Evolutionary conservation across 2,329 filamentous ascomycete species (phyloP), one percentile per base, ranked within the genome.

Genomic region (Aspergillus jensenii): DNA sequence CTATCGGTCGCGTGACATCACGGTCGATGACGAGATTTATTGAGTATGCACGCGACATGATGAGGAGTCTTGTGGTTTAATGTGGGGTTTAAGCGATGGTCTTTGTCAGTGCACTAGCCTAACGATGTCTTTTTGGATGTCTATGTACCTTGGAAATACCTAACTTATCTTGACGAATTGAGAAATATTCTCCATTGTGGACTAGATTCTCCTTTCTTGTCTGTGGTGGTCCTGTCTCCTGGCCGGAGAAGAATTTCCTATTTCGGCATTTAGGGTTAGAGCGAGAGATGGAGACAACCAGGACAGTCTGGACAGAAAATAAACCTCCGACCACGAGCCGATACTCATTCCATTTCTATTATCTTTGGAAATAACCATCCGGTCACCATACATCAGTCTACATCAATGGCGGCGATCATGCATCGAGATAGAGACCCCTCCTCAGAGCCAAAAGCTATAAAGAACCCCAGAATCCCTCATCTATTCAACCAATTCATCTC

Each of bases 1-100:
- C 76, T 2, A 60, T 79, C 4, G 78, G 78, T 0, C 59, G 55
- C 9, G 68, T 80, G 2, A 63, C 61, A 4, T 15, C 52, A 1
- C 17, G 50, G 4, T 71, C 73, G 6, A 65, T 74, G 54, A 17
- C 52, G 3, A 61, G 41, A 25, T 68, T 73, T 37, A 15, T 33
- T 3, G 41, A 33, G 1, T 69, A 70, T 56, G 62, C 61, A 11
- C 59, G 50, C 19, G 31, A 40, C 3, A 60, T 60, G 49, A 27
- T 58, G 35, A 3, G 35, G 7, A 43, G 40, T 6, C 1, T 23
- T 17, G 8, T 17, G 11, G 9, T 12, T 0, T 5, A 23, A 2
- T 12, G 17, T 5, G 40, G 11, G 40, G 40, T 19, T 17, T 19
- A 3, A 11, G 1, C 19, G 17, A 19, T 9, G 8, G 8, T 31